Conservation (phyloP, 2,329 filamentous ascomycete genomes). For the Botrytis fabae region DNA sequence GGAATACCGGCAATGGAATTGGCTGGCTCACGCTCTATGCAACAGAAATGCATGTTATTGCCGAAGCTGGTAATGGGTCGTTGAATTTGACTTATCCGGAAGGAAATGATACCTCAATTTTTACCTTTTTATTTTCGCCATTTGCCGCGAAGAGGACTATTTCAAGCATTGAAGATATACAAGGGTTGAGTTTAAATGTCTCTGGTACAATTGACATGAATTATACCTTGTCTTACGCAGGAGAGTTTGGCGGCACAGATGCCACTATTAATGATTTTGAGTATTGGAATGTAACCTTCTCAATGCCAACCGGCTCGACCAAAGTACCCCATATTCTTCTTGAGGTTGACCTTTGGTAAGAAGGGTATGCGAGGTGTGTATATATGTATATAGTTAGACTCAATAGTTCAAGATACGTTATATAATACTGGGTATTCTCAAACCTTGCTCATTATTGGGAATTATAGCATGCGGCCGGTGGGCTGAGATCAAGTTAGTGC, state of each 20-base stretch:
- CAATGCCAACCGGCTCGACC: background rate
- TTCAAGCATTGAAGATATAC: conserved; percentile 49
- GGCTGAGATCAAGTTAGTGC: background rate
- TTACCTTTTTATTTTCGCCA: conserved; percentile 53
- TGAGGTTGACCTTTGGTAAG: conserved; percentile 5
- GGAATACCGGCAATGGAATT: conserved; percentile 47
- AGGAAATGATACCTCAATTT: conserved; percentile 51
- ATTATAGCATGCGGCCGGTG: background rate
- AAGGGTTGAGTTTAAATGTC: conserved; percentile 49
- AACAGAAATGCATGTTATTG: conserved; percentile 45
- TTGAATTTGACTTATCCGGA: conserved; percentile 56
- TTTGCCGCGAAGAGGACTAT: conserved; percentile 49
- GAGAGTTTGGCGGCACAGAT: conserved; percentile 3
- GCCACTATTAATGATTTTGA: conserved; percentile 16
- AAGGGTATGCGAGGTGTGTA: background rate
- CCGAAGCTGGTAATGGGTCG: conserved; percentile 44
- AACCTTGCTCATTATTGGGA: background rate
- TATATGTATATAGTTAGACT: background rate
- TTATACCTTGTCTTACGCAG: conserved; percentile 7
- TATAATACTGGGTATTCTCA: background rate
- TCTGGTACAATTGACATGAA: conserved; percentile 31
- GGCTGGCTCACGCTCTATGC: conserved; percentile 40
- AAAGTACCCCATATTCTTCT: conserved; percentile 2
- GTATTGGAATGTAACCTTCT: conserved; percentile 13
- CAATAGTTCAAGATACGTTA: background rate